These are phyloP conservation scores for Apiotrichum domesticum DNA, from an alignment of 1,284 basidiomycete genomes.

Conservation along the genomic window DNA sequence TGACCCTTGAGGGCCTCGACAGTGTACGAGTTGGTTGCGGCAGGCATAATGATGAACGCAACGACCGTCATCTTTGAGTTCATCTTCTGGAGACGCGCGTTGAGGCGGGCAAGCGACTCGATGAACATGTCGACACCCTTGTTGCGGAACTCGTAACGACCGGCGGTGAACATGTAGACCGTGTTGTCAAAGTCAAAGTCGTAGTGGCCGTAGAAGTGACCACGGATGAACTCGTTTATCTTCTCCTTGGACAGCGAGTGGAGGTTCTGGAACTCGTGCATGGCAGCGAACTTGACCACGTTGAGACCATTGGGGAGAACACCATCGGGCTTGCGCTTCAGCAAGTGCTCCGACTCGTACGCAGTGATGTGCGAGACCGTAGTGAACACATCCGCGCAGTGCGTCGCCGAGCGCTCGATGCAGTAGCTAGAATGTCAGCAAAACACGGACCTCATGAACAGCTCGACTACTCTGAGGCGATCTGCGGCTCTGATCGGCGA, in stretches of 20 bases:
- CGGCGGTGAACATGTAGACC: conserved; percentile 98
- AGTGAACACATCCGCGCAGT: conserved; percentile 96
- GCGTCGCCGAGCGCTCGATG: conserved; percentile 88
- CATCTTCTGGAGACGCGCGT: conserved; percentile 76
- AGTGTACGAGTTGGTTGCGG: conserved; percentile 90
- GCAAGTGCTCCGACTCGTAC: conserved; percentile 89
- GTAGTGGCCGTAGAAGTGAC: conserved; percentile 97
- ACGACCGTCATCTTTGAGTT: conserved; percentile 79
- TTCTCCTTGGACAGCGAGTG: conserved; percentile 89
- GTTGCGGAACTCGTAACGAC: conserved; percentile 96
- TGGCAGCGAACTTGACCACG: conserved; percentile 90
- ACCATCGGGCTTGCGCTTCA: conserved; percentile 96
- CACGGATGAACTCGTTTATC: conserved; percentile 95
- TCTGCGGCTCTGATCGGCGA: too few relatives aligned
- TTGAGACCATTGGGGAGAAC: conserved; percentile 97
- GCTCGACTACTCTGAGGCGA: too few relatives aligned
- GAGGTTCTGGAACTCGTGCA: conserved; percentile 96
- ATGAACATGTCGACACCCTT: conserved; percentile 99
- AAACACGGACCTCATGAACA: too few relatives aligned
- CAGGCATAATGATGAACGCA: conserved; percentile 99
- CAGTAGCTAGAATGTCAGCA: conserved; percentile 62
- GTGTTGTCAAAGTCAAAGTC: conserved; percentile 95
- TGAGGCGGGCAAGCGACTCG: conserved; percentile 88
- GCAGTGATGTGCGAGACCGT: conserved; percentile 98
- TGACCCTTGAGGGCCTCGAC: conserved; percentile 97